Base-by-base conservation (phyloP, 345 rosid genomes). In the Angophora floribunda region DNA sequence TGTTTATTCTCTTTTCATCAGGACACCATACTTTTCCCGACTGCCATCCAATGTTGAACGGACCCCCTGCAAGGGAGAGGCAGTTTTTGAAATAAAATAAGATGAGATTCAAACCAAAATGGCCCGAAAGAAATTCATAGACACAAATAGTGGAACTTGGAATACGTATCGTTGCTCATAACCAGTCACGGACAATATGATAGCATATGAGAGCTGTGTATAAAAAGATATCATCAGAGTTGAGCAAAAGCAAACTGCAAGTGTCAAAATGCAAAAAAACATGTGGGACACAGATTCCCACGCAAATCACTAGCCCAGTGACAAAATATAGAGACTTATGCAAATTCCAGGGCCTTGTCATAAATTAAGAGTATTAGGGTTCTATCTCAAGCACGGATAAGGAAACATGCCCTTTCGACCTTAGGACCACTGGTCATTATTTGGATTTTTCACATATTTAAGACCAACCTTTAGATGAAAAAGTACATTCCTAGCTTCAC, bases 1-100 rank as follows among this genome's bases (percentile, higher is more conserved):
- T 96, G 95, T 94, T 96, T 19, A 90, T 82, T 88, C 94, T 95
- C 93, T 91, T 95, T 92, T 96, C 96, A 24, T 92, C 92, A 16
- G 94, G 87, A 61, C 92, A 93, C 98, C 98, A 96, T 51, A 88
- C 84, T 86, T 95, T 94, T 47, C 96, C 96, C 0, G 91, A 88
- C 94, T 88, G 86, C 96, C 95, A 86, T 95, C 98, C 86, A 94
- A 89, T 19, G 84, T 92, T 41, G 98, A 93, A 88, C 95, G 98
- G 87, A 94, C 97, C 13, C 96, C 96, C 96, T 93, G 89, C 82
- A 52, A 86, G 50, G 51, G 36, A 13, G 11, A 26, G 32, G 75
- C n/a, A 21, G 21, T 85, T 63, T 65, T 55, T 75, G 24, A 53
- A 13, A 51, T 52, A 13, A 32, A 53, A 30, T 63, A 16, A 28